These are phyloP conservation scores for Daldinia concentrica DNA, from an alignment of 495 filamentous ascomycete genomes.

Conservation along the genomic window DNA sequence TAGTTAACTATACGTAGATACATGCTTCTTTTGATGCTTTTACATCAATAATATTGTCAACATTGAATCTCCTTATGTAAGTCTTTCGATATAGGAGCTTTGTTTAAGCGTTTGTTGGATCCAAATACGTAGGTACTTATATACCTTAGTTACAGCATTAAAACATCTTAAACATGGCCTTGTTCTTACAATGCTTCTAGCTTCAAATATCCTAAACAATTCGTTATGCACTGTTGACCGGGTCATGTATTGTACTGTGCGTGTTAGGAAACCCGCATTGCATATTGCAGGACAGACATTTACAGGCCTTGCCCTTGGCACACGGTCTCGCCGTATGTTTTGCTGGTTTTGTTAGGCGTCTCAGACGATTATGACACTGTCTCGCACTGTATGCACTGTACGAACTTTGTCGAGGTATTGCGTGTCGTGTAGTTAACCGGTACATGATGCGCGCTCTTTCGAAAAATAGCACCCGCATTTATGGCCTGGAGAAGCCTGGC, in stretches of 20 bases:
- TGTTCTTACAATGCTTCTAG: conserved; percentile 18
- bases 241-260: conserved; percentile 19
- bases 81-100: too few species aligned
- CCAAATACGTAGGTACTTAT: too few species aligned
- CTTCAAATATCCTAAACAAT: conserved; percentile 21
- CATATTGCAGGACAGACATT: conserved; percentile 40
- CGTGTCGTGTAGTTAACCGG: conserved; percentile 3
- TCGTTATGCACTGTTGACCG: conserved; percentile 27
- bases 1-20: neutral
- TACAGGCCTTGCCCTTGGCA: conserved; percentile 35
- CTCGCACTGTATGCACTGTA: conserved; percentile 20
- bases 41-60: too few species aligned
- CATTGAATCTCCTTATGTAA: too few species aligned
- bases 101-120: too few species aligned
- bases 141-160: too few species aligned
- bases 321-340: conserved; percentile 15
- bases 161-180: neutral
- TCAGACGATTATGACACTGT: conserved; percentile 14
- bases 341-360: conserved; percentile 14
- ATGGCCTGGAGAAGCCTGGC: neutral
- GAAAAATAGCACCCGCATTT: conserved; percentile 19
- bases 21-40: too few species aligned
- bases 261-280: conserved; percentile 37
- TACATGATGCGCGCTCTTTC: conserved; percentile 29
- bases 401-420: neutral